Evolutionary conservation across 179 eudicot species (phyloP), one percentile per base, ranked within the genome.

Genomic region (Amaranthus tricolor): DNA sequence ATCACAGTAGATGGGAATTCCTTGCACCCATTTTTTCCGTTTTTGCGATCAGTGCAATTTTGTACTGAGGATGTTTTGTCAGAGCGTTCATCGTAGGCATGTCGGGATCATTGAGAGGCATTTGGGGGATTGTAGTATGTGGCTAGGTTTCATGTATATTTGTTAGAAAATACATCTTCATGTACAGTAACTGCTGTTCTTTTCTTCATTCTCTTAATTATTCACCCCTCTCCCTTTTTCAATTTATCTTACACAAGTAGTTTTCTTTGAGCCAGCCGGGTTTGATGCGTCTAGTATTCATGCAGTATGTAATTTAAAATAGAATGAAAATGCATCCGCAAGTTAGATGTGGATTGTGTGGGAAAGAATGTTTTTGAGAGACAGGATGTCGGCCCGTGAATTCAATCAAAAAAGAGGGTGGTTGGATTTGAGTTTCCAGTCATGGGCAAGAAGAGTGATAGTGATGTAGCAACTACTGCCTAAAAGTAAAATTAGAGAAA

Each of bases 141-240:
- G 80, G 83, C 53, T 79, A 70, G 79, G 74, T 16, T 79, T 66
- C 71, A 70, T 86, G 89, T 86, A 84, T 84, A 86, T 81, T 62
- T 77, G 61, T 70, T 75, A 80, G 81, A 65, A 51, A 44, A 51
- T 44, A 54, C 75, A 19, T 51, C 63, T 58, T 53, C 82, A 58
- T 86, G 89, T 86, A 86, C 79, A 86, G 86, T 73, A 59, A 74
- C 75, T 31, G 66, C 57, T 52, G 63, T 77, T 80, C 61, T 77
- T 52, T 68, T 52, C 17, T 52, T 20, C 45, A 7, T 2, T 6
- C 5, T 6, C 5, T 64, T 15, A 5, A 17, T 17, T 19, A 6
- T 50, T 5, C 40, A 31, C 40, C 40, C 40, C 40, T 31, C 40
- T 31, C n/a, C 47, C 54, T 58, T 16, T 19, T 55, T 24, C 57